phyloP scores from a whole-genome alignment of 768 basidiomycete species.

The Hemileccinum impolitum region DNA sequence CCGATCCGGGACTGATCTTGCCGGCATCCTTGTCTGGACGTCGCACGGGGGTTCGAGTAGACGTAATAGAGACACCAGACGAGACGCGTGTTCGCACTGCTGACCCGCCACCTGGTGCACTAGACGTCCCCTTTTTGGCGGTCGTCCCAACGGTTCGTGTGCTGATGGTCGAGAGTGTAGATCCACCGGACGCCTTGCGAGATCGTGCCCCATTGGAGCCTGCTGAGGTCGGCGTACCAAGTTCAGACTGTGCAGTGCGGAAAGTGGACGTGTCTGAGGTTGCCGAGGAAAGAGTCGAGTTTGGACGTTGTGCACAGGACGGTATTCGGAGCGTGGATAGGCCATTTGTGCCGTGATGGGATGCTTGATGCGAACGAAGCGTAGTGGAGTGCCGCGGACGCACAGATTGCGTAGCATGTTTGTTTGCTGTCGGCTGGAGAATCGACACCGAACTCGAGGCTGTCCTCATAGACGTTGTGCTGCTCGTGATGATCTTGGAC shows the following conservation, averaged over 20 bases:
- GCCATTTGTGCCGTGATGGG: conserved; percentile 19
- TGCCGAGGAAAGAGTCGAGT: conserved; percentile 29
- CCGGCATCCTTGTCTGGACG: conserved; percentile 21
- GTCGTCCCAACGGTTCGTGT: conserved; percentile 30
- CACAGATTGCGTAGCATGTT: conserved; percentile 12
- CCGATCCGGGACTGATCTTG: conserved; percentile 22
- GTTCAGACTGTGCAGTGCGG: conserved; percentile 30
- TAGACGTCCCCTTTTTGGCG: conserved; percentile 12
- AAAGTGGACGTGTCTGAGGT: conserved; percentile 31
- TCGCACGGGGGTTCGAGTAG: conserved; percentile 24
- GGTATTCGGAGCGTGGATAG: conserved; percentile 31
- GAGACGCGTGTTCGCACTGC: conserved; percentile 19
- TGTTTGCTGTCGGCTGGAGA: conserved; percentile 12
- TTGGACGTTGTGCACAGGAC: conserved; percentile 24
- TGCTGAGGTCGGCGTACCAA: conserved; percentile 27
- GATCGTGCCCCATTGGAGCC: conserved; percentile 23
- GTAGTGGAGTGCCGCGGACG: conserved; percentile 20
- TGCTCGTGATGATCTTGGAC: conserved; percentile 27
- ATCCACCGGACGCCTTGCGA: conserved; percentile 29
- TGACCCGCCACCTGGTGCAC: conserved; percentile 7
- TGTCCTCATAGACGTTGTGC: conserved; percentile 22
- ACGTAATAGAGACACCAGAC: conserved; percentile 26
- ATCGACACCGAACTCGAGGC: neutral
- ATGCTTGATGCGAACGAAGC: conserved; percentile 24
- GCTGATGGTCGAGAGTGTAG: conserved; percentile 29